These are phyloP conservation scores for Brassica incana DNA, from an alignment of 345 rosid species.

Conservation along the genomic window DNA sequence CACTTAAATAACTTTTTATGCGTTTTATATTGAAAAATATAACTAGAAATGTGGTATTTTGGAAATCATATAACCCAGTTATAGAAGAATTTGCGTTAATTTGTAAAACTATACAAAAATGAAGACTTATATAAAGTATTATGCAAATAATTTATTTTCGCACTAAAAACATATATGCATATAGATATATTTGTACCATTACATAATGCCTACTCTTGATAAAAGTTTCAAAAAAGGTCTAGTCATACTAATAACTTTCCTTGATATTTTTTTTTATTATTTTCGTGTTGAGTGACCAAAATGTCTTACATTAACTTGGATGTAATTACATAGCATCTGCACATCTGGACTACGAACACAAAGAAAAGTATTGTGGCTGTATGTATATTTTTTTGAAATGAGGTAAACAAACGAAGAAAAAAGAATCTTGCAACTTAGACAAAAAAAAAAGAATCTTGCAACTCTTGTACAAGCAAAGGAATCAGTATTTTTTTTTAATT, in stretches of 20 bases:
- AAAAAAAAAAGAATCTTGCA: conserved; percentile 15
- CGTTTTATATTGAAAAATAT: background rate
- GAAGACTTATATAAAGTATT: background rate
- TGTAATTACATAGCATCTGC: conserved; percentile 26
- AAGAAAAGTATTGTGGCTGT: background rate
- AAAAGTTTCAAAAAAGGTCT: background rate
- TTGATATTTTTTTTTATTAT: background rate
- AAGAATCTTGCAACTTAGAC: conserved; percentile 23
- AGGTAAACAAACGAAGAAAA: background rate
- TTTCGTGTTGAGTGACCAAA: background rate
- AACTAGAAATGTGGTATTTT: background rate
- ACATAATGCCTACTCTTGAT: background rate
- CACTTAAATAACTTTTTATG: background rate
- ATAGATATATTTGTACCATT: background rate
- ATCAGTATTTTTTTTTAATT: conserved; percentile 16
- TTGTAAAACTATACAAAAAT: background rate
- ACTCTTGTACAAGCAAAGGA: conserved; percentile 39
- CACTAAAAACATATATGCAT: background rate
- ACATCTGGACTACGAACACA: background rate
- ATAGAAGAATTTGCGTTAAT: background rate
- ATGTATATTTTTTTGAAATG: conserved; percentile 5
- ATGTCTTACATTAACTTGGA: conserved; percentile 11
- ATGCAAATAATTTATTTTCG: background rate
- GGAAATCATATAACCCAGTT: background rate
- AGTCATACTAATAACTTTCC: too few relatives aligned